A percentile compares a stretch with the other conserved stretches of the same genome.
These are phyloP conservation scores for Millerozyma miso DNA, from an alignment of 805 yeast species.

Conservation along the genomic window DNA sequence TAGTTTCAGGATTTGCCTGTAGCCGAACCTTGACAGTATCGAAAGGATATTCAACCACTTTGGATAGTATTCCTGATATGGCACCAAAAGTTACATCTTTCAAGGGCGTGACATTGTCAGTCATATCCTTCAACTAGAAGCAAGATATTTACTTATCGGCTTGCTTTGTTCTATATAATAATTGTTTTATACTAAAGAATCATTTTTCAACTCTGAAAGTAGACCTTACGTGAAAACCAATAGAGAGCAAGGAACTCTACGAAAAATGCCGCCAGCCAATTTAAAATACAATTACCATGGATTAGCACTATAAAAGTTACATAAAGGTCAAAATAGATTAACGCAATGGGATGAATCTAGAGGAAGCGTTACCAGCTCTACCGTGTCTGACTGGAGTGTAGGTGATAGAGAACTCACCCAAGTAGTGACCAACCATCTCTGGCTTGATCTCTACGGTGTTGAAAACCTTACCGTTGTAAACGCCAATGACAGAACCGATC, in stretches of 20 bases:
- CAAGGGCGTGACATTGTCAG: slow-evolving; percentile 12
- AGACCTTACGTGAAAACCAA: background rate
- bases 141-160: too few relatives aligned
- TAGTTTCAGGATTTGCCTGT: slow-evolving; percentile 52
- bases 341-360: slow-evolving; percentile 69
- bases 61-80: slow-evolving; percentile 77
- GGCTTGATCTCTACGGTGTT: slow-evolving; percentile 98
- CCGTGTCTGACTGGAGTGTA: slow-evolving; percentile 99
- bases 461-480: slow-evolving; percentile 99
- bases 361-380: slow-evolving; percentile 86
- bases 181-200: background rate
- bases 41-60: slow-evolving; percentile 84
- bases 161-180: background rate
- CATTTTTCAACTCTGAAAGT: background rate
- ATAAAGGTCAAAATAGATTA: slow-evolving; percentile 17
- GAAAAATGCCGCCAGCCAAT: background rate
- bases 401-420: slow-evolving; percentile 99
- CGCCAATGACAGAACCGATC: slow-evolving; percentile 98
- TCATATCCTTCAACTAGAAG: slow-evolving; percentile 1
- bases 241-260: background rate
- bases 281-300: background rate
- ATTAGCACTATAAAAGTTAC: slow-evolving; percentile 1
- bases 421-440: slow-evolving; percentile 99
- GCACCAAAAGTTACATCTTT: slow-evolving; percentile 49
- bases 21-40: slow-evolving; percentile 89